phyloP scores from a whole-genome alignment of 2,329 filamentous ascomycete species.

The Fusarium tricinctum region DNA sequence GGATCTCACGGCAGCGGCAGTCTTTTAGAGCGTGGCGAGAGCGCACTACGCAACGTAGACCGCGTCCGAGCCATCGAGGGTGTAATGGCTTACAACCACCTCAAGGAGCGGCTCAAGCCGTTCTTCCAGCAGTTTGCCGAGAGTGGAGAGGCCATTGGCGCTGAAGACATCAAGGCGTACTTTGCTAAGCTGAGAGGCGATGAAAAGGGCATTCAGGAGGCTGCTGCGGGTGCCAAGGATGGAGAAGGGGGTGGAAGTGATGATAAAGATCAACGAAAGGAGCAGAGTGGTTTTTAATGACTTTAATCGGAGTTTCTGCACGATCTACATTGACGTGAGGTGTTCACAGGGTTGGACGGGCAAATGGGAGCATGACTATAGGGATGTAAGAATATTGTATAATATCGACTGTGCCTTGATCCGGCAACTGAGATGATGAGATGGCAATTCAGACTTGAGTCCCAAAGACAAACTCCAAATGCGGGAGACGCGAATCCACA shows the following conservation, averaged over 20 bases:
- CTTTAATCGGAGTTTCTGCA: background rate
- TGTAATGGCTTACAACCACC: constrained; percentile 97
- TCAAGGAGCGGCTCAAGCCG: constrained; percentile 95
- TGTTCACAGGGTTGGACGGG: constrained; percentile 7
- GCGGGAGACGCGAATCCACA: too few relatives aligned
- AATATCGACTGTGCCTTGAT: constrained; percentile 12
- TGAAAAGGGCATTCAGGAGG: constrained; percentile 77
- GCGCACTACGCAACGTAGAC: constrained; percentile 90
- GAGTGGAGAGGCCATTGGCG: constrained; percentile 87
- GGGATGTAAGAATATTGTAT: constrained; percentile 36
- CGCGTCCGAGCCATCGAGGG: constrained; percentile 94
- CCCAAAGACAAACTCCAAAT: background rate
- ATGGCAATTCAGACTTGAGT: background rate
- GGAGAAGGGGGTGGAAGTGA: constrained; percentile 46
- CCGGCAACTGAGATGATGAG: constrained; percentile 2
- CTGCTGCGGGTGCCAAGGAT: constrained; percentile 59
- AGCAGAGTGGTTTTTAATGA: constrained; percentile 67
- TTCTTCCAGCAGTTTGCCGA: constrained; percentile 96
- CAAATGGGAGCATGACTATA: background rate
- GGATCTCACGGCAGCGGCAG: constrained; percentile 81
- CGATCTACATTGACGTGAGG: background rate
- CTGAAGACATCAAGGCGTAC: constrained; percentile 96
- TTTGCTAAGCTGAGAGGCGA: constrained; percentile 96
- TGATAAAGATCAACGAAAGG: constrained; percentile 58
- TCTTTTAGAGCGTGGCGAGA: constrained; percentile 91